Conservation (phyloP, 2,329 filamentous ascomycete species). For the Arthrinium puccinioides region DNA sequence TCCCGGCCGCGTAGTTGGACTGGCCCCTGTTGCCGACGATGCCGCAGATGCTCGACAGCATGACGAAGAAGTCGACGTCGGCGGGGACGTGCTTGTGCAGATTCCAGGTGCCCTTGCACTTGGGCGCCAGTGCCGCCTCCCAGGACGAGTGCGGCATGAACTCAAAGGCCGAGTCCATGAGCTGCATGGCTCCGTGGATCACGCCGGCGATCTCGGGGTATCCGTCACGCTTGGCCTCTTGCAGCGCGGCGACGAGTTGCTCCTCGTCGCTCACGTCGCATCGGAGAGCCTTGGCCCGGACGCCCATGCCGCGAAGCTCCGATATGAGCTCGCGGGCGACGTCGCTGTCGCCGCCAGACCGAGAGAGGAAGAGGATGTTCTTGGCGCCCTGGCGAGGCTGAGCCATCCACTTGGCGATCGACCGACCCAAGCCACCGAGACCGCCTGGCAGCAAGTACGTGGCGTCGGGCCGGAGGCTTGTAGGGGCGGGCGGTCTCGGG, state of each 20-base stretch:
- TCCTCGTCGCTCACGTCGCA: constrained; percentile 1
- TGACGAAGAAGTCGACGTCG: constrained; percentile 26
- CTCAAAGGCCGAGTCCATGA: constrained; percentile 8
- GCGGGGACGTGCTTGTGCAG: constrained; percentile 22
- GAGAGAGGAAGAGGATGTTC: constrained; percentile 1
- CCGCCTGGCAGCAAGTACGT: constrained; percentile 12
- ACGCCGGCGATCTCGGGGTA: constrained; percentile 1
- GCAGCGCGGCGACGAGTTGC: background rate
- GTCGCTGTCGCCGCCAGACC: background rate
- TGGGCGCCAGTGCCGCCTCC: constrained; percentile 30
- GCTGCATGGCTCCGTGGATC: constrained; percentile 3
- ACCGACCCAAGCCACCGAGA: constrained; percentile 13
- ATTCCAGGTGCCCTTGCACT: constrained; percentile 28
- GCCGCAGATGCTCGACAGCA: constrained; percentile 22
- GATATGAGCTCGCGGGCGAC: background rate
- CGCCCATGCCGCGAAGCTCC: background rate
- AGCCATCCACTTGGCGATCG: constrained; percentile 12
- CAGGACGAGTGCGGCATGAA: constrained; percentile 22
- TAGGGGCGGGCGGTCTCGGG: background rate
- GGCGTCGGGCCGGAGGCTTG: background rate
- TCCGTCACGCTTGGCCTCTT: background rate
- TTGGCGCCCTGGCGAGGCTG: constrained; percentile 1
- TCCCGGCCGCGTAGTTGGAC: constrained; percentile 26
- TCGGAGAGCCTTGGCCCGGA: background rate
- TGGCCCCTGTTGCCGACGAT: constrained; percentile 22